phyloP scores from a whole-genome alignment of 2,329 filamentous ascomycete genomes.

The Daldinia sp. region DNA sequence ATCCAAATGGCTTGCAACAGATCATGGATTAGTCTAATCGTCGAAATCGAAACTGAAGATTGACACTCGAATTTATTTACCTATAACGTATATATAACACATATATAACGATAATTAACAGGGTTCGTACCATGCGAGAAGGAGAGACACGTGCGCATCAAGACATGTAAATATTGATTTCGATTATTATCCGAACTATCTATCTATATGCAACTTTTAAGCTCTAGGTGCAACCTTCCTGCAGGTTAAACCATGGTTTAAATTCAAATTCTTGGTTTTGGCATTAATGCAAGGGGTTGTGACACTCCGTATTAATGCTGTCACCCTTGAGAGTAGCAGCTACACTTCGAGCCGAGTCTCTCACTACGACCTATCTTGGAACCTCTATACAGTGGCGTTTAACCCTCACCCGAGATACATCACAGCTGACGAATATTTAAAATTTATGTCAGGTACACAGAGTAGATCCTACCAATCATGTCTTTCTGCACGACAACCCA shows the following conservation, averaged over 20 bases:
- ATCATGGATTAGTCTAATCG: slow-evolving; percentile 23
- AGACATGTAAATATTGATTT: background rate
- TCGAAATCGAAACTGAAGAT: slow-evolving; percentile 20
- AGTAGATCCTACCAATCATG: slow-evolving; percentile 20
- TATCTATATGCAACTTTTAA: slow-evolving; percentile 17
- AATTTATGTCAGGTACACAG: background rate
- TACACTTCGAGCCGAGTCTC: slow-evolving; percentile 21
- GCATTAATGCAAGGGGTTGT: slow-evolving; percentile 35
- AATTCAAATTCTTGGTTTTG: slow-evolving; percentile 16
- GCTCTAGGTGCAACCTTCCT: slow-evolving; percentile 12
- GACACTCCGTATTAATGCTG: slow-evolving; percentile 35
- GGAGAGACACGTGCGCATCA: slow-evolving; percentile 5
- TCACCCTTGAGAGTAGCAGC: slow-evolving; percentile 5
- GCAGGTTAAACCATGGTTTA: slow-evolving; percentile 17
- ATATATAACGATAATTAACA: too few species aligned
- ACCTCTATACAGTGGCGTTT: slow-evolving; percentile 26
- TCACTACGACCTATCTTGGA: background rate
- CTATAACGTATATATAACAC: too few species aligned
- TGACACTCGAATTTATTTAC: slow-evolving; percentile 1
- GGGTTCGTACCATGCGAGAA: background rate
- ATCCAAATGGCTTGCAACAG: slow-evolving; percentile 19
- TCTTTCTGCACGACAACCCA: slow-evolving; percentile 9
- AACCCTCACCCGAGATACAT: slow-evolving; percentile 18
- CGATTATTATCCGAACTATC: slow-evolving; percentile 14
- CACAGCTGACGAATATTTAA: slow-evolving; percentile 17